Conservation (phyloP, 495 filamentous ascomycete genomes). For the Darksidea phi region DNA sequence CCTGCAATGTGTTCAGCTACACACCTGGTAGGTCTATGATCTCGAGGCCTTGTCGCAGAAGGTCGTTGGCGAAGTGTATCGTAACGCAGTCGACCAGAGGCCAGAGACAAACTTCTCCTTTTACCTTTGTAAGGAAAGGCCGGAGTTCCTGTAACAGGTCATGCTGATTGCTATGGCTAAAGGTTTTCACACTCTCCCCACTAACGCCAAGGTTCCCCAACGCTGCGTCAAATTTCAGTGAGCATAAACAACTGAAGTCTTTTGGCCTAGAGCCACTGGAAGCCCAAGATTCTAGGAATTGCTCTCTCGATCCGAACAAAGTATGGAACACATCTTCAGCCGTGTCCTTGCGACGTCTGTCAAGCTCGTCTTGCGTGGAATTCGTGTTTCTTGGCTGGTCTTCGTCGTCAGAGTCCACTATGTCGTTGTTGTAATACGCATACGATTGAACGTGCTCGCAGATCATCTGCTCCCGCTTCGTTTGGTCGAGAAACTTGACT, state of each 20-base stretch:
- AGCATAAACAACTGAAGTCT: background rate
- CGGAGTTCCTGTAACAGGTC: slow-evolving; percentile 3
- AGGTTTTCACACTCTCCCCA: too few relatives aligned
- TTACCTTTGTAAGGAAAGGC: slow-evolving; percentile 6
- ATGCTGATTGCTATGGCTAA: background rate
- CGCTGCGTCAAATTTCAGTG: background rate
- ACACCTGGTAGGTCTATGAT: slow-evolving; percentile 15
- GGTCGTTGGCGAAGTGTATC: background rate
- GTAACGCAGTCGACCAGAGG: slow-evolving; percentile 12
- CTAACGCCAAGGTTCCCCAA: background rate
- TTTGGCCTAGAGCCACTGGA: background rate
- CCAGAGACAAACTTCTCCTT: slow-evolving; percentile 8
- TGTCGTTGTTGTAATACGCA: background rate
- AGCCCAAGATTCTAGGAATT: slow-evolving; percentile 6
- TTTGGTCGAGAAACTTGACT: background rate
- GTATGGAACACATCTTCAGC: slow-evolving; percentile 17
- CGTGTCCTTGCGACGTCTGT: slow-evolving; percentile 9
- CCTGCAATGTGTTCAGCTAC: slow-evolving; percentile 1
- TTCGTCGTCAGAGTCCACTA: slow-evolving; percentile 4
- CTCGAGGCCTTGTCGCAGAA: slow-evolving; percentile 11
- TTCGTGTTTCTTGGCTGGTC: background rate
- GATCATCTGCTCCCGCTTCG: slow-evolving; percentile 5
- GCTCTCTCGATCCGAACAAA: slow-evolving; percentile 3
- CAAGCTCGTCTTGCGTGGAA: slow-evolving; percentile 15
- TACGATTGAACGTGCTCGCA: background rate